Conservation (phyloP, 2,329 filamentous ascomycete species). For the Pyrenophora teres region DNA sequence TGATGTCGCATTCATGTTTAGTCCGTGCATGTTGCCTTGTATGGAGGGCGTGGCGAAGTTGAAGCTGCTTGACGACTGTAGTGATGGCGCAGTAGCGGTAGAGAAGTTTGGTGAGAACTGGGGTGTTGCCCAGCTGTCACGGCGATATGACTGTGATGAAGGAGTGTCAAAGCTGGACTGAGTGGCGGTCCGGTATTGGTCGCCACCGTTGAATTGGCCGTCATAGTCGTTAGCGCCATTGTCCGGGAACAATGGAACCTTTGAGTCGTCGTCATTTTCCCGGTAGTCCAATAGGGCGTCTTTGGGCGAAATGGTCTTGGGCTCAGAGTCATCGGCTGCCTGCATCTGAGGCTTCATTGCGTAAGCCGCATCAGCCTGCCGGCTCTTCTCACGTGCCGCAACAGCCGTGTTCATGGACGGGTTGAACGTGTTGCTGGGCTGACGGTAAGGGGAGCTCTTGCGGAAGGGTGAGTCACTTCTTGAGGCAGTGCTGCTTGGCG, state of each 20-base stretch:
- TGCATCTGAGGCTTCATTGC: slow-evolving; percentile 49
- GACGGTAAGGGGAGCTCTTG: slow-evolving; percentile 61
- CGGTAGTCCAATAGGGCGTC: slow-evolving; percentile 87
- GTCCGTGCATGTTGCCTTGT: slow-evolving; percentile 36
- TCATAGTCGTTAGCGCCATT: slow-evolving; percentile 60
- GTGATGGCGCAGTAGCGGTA: slow-evolving; percentile 35
- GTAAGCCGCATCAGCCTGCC: slow-evolving; percentile 61
- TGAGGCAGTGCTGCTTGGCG: slow-evolving; percentile 57
- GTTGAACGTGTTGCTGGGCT: slow-evolving; percentile 50
- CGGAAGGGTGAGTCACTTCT: slow-evolving; percentile 83
- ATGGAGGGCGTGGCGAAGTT: slow-evolving; percentile 54
- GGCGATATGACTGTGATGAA: slow-evolving; percentile 40
- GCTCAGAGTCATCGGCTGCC: slow-evolving; percentile 50
- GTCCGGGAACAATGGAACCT: slow-evolving; percentile 74
- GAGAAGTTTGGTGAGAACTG: slow-evolving; percentile 44
- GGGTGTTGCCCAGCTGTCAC: slow-evolving; percentile 43
- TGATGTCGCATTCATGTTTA: slow-evolving; percentile 41
- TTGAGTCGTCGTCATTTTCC: slow-evolving; percentile 71
- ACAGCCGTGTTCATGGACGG: slow-evolving; percentile 58
- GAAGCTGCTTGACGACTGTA: slow-evolving; percentile 47
- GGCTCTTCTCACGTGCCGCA: slow-evolving; percentile 66
- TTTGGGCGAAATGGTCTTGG: slow-evolving; percentile 91
- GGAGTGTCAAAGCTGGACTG: slow-evolving; percentile 45
- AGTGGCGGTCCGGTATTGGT: slow-evolving; percentile 46
- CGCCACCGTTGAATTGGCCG: slow-evolving; percentile 50